phyloP scores from a whole-genome alignment of 306 rosid species.

The Datisca glomerata region DNA sequence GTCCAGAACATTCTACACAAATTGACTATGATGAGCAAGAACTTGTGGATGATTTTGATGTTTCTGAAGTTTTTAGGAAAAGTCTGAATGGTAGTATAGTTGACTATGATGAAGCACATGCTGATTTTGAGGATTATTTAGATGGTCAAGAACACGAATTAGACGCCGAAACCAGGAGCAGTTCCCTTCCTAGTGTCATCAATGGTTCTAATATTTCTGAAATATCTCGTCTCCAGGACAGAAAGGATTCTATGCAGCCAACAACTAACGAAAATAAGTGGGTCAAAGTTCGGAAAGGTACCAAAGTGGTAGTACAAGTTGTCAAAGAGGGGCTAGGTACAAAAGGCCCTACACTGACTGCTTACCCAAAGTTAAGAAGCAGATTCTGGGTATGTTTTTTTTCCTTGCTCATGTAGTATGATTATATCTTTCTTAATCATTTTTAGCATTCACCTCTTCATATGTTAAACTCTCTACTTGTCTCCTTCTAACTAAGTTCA shows the following conservation, averaged over 20 bases:
- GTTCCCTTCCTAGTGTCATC: constrained; percentile 20
- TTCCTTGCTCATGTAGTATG: constrained; percentile 1
- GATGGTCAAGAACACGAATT: constrained; percentile 45
- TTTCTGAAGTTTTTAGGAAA: constrained; percentile 49
- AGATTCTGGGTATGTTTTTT: constrained; percentile 80
- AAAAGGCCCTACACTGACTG: constrained; percentile 79
- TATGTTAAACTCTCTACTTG: constrained; percentile 3
- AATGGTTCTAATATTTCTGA: constrained; percentile 42
- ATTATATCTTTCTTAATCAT: constrained; percentile 8
- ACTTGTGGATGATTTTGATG: constrained; percentile 60
- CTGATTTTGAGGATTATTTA: constrained; percentile 51
- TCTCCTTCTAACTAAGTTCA: constrained; percentile 20
- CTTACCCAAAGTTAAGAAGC: constrained; percentile 79
- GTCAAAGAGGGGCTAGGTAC: constrained; percentile 92
- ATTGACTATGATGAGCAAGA: constrained; percentile 55
- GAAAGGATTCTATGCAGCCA: constrained; percentile 19
- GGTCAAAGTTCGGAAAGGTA: constrained; percentile 70
- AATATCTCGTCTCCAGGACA: constrained; percentile 33
- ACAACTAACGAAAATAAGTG: constrained; percentile 46
- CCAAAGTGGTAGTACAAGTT: constrained; percentile 90
- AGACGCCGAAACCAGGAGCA: constrained; percentile 28
- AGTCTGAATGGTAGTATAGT: constrained; percentile 41
- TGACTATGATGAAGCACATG: constrained; percentile 50
- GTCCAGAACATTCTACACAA: constrained; percentile 29
- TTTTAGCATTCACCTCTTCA: constrained; percentile 10